Base-by-base conservation (phyloP, 225 moss, liverwort and hornwort species). In the Pleurozium schreberi region DNA sequence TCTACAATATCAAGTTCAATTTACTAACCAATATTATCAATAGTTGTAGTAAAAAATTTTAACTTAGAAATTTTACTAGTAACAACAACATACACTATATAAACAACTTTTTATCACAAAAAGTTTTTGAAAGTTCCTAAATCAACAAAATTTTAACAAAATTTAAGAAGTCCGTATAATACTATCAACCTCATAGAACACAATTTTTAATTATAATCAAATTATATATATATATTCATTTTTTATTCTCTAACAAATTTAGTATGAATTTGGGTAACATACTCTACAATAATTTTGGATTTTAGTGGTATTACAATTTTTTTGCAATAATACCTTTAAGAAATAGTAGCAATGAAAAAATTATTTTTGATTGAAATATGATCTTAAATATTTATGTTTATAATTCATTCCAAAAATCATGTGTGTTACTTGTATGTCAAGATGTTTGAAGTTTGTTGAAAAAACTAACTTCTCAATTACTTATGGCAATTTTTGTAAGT, bases 221-320 rank as follows among this genome's bases (percentile, higher is more conserved):
- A 2, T 18, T 18, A 19, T 7, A 0, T 0, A 26, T 4, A 25
- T 2, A 52, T 52, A 55, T n/a, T n/a, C n/a, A 3, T 8, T 69
- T 20, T 22, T 7, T 5, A 7, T 70, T 42, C 9, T 15, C 9
- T 43, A 30, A 45, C 0, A 74, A 74, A 74, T 47, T 74, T 30
- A 74, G 11, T 47, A 18, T 30, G 18, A 30, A 2, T 6, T 45
- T 30, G 6, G 45, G 18, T 10, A 18, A 30, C 11, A 73, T 6
- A 30, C 4, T 11, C 19, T 49, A 18, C 7, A 19, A 33, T 20
- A 19, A 47, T 19, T 75, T 33, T 31, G 11, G 2, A 0, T 17
- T 18, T 10, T 45, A 30, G 2, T 28, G 2, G 6, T n/a, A 22
- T 66, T n/a, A n/a, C n/a, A n/a, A n/a, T n/a, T n/a, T n/a, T n/a